These are phyloP conservation scores for Penicillium frequentans DNA, from an alignment of 2,329 filamentous ascomycete genomes.

Conservation along the genomic window DNA sequence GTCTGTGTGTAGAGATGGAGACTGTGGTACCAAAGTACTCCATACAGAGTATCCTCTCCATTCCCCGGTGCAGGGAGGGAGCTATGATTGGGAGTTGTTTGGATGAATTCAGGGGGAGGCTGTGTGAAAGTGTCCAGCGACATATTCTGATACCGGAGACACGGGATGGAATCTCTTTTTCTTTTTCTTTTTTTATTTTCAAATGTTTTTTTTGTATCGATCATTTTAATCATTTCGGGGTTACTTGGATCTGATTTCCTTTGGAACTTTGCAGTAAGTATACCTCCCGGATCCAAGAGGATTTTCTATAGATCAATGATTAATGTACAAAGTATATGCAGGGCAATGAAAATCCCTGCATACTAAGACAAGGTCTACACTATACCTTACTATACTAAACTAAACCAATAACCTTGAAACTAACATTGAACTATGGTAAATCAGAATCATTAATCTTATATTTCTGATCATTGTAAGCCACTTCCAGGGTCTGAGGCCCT, in stretches of 20 bases:
- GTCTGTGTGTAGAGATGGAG: slow-evolving; percentile 14
- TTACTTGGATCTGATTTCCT: not conserved
- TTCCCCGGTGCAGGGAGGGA: slow-evolving; percentile 11
- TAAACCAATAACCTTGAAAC: not conserved
- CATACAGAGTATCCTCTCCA: slow-evolving; percentile 8
- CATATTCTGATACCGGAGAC: slow-evolving; percentile 7
- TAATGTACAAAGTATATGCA: slow-evolving; percentile 2
- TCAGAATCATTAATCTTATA: not conserved
- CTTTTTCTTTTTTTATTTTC: not conserved
- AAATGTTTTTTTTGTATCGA: not conserved
- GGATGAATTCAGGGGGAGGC: slow-evolving; percentile 25
- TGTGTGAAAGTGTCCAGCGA: slow-evolving; percentile 15
- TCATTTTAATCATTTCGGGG: not conserved
- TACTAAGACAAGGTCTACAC: not conserved
- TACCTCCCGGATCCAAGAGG: not conserved
- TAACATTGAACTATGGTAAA: not conserved
- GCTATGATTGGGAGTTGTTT: slow-evolving; percentile 5
- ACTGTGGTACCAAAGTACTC: not conserved
- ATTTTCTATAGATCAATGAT: not conserved
- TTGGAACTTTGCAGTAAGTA: not conserved
- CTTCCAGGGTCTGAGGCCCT: not conserved
- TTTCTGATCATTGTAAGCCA: not conserved
- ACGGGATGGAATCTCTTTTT: not conserved
- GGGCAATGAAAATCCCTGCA: not conserved
- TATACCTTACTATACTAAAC: not conserved